phyloP scores from a whole-genome alignment of 2,329 filamentous ascomycete species.

The Cladosporium sphaerospermum region DNA sequence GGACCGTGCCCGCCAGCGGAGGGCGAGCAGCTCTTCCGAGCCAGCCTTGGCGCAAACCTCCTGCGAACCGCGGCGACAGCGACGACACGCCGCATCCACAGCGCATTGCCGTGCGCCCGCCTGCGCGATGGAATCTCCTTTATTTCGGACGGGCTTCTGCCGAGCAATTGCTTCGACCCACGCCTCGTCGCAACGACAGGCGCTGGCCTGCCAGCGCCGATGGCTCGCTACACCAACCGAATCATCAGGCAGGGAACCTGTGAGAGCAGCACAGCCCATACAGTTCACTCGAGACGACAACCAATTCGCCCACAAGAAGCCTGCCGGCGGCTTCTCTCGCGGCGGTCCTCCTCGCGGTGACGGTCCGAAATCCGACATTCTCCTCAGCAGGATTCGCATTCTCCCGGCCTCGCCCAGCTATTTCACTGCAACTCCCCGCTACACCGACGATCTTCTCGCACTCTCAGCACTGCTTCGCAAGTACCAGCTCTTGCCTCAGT shows the following conservation, averaged over 20 bases:
- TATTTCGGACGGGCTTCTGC: slow-evolving; percentile 26
- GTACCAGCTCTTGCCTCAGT: slow-evolving; percentile 65
- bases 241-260: slow-evolving; percentile 15
- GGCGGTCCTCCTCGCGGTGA: not conserved
- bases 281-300: slow-evolving; percentile 21
- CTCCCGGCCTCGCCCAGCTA: slow-evolving; percentile 87
- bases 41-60: slow-evolving; percentile 5
- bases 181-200: slow-evolving; percentile 18
- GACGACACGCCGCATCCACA: not conserved
- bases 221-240: slow-evolving; percentile 24
- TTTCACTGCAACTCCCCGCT: slow-evolving; percentile 78
- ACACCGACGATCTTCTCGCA: slow-evolving; percentile 75
- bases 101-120: slow-evolving; percentile 1
- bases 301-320: slow-evolving; percentile 17
- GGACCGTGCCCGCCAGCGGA: not conserved
- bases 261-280: slow-evolving; percentile 27
- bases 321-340: not conserved
- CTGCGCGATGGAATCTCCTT: slow-evolving; percentile 24
- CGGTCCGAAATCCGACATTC: not conserved
- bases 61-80: slow-evolving; percentile 1
- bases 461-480: slow-evolving; percentile 66
- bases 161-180: slow-evolving; percentile 24
- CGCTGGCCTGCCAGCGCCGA: slow-evolving; percentile 18
- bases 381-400: slow-evolving; percentile 52
- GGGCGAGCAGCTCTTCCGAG: not conserved